Percentiles rank a stretch among this genome's conserved stretches.
Evolutionary conservation across 768 basidiomycete species (phyloP).

Genomic region (Rubroboletus pulcherrimus): DNA sequence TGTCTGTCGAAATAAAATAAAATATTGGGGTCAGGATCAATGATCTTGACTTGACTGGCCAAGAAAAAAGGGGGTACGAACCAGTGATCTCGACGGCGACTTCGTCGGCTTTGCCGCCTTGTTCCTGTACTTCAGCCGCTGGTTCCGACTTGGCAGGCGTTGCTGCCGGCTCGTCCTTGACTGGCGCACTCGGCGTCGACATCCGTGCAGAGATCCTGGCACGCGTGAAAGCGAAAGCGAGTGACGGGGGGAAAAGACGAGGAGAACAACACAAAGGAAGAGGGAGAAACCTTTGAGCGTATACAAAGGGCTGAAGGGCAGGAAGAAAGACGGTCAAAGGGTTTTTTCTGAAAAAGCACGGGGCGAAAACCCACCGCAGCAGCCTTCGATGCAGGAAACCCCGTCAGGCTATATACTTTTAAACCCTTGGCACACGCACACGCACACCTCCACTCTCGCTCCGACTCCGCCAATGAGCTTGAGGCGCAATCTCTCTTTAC

Average conservation of each 20-base stretch:
- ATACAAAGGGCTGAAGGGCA: background rate
- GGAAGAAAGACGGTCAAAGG: background rate
- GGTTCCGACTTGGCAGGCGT: background rate
- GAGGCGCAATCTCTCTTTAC: constrained; percentile 13
- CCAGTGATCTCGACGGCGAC: constrained; percentile 30
- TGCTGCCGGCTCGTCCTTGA: background rate
- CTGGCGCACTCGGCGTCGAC: constrained; percentile 12
- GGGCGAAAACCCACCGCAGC: background rate
- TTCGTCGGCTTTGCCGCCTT: constrained; percentile 10
- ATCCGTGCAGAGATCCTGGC: background rate
- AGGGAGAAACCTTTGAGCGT: background rate
- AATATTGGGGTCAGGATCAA: background rate
- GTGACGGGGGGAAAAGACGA: background rate
- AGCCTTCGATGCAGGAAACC: too few relatives aligned
- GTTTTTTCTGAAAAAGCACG: background rate
- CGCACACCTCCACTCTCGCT: constrained; percentile 15
- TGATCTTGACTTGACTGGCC: too few relatives aligned
- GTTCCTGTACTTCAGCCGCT: background rate
- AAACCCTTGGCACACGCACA: background rate
- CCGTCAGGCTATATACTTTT: constrained; percentile 19
- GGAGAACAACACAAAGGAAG: background rate
- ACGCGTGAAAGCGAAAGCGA: background rate
- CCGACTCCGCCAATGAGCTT: constrained; percentile 18
- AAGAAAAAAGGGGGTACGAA: background rate
- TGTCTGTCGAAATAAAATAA: constrained; percentile 16